A percentile compares a stretch with the other conserved stretches of the same genome.
phyloP scores from a whole-genome alignment of 2,329 filamentous ascomycete genomes.

The Bipolaris victoriae region DNA sequence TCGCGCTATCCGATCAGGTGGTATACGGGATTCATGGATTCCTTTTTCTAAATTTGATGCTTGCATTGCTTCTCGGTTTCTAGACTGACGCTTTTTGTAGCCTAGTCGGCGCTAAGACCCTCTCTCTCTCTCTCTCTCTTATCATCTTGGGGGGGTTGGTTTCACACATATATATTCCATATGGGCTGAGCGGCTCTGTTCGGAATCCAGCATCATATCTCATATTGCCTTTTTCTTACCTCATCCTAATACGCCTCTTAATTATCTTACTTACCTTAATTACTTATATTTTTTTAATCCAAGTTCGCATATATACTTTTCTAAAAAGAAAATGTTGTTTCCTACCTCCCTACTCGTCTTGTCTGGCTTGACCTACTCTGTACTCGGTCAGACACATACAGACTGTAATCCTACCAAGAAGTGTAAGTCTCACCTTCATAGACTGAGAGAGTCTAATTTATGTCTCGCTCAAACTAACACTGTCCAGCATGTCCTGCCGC shows the following conservation, averaged over 20 bases:
- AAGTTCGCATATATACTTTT: background rate
- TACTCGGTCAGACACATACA: slow-evolving; percentile 50
- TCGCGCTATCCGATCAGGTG: background rate
- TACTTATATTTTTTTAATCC: background rate
- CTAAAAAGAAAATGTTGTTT: background rate
- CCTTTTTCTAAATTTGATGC: background rate
- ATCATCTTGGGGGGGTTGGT: too few species aligned
- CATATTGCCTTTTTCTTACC: background rate
- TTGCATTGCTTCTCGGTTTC: background rate
- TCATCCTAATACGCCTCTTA: too few species aligned
- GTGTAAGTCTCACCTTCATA: slow-evolving; percentile 3
- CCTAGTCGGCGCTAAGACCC: too few species aligned
- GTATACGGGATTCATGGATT: background rate
- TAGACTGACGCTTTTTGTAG: too few species aligned
- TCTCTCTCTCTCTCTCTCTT: too few species aligned
- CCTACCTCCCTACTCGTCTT: background rate
- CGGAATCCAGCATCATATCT: too few species aligned
- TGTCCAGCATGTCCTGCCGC: slow-evolving; percentile 46
- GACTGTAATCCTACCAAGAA: slow-evolving; percentile 50
- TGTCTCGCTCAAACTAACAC: background rate
- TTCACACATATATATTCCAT: too few species aligned
- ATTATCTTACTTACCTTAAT: too few species aligned
- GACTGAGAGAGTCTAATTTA: too few species aligned
- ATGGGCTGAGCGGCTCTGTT: too few species aligned
- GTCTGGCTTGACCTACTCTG: slow-evolving; percentile 1